phyloP scores from a whole-genome alignment of 345 rosid genomes.

The Angophora floribunda region DNA sequence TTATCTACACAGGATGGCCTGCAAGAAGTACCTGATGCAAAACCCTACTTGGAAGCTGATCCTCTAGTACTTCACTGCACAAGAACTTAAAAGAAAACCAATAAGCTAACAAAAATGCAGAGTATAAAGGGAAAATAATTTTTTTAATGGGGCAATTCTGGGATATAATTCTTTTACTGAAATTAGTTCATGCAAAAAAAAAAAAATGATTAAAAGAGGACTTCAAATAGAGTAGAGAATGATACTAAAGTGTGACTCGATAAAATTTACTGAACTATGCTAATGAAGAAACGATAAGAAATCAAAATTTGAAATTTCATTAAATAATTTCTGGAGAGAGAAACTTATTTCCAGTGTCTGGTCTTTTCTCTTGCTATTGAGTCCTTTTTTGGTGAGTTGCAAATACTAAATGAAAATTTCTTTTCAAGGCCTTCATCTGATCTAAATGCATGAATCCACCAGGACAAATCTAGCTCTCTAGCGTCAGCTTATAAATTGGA shows the following conservation, averaged over 20 bases:
- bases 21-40: constrained; percentile 53
- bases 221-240: neutral
- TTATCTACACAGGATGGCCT: neutral
- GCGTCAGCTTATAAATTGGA: neutral
- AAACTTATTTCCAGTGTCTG: neutral
- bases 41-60: constrained; percentile 50
- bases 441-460: neutral
- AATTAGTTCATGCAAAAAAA: neutral
- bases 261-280: neutral
- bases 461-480: neutral
- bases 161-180: neutral
- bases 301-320: neutral
- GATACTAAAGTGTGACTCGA: neutral
- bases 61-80: constrained; percentile 73
- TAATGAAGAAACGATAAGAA: neutral
- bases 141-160: neutral
- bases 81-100: neutral
- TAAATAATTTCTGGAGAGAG: neutral
- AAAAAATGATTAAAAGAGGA: neutral
- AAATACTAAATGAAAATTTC: neutral
- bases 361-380: neutral
- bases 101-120: neutral
- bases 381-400: neutral
- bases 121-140: neutral
- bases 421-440: neutral